These are phyloP conservation scores for Aspergillus cavernicola DNA, from an alignment of 495 filamentous ascomycete genomes.

Conservation along the genomic window DNA sequence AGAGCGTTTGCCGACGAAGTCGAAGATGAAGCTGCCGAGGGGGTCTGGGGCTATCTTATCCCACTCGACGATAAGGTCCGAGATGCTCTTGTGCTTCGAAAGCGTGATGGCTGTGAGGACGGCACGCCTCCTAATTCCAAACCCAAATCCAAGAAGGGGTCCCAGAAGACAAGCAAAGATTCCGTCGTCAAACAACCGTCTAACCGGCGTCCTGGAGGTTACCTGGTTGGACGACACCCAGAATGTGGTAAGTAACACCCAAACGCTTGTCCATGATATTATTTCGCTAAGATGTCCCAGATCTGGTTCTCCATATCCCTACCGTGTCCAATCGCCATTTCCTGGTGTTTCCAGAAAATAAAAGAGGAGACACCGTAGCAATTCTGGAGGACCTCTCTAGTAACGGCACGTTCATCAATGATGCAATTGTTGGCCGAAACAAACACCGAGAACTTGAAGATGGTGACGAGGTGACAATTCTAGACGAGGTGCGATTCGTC, in stretches of 20 bases:
- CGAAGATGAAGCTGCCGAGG: constrained; percentile 73
- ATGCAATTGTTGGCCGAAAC: constrained; percentile 86
- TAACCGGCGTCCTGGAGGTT: constrained; percentile 69
- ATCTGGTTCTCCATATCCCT: constrained; percentile 71
- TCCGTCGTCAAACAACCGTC: constrained; percentile 19
- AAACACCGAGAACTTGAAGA: constrained; percentile 83
- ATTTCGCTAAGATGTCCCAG: constrained; percentile 41
- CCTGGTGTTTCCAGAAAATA: constrained; percentile 83
- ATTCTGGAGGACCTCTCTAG: constrained; percentile 90
- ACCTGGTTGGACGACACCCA: constrained; percentile 85
- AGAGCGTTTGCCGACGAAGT: constrained; percentile 75
- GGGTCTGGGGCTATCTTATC: constrained; percentile 93
- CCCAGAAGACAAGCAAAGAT: constrained; percentile 9
- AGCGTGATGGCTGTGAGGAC: constrained; percentile 59
- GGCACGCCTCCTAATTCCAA: constrained; percentile 50
- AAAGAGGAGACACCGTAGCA: constrained; percentile 71
- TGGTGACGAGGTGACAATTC: constrained; percentile 82
- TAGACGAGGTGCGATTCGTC: constrained; percentile 77
- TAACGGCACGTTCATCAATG: constrained; percentile 96
- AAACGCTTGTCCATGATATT: not conserved
- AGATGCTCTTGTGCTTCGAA: constrained; percentile 69
- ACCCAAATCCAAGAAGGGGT: constrained; percentile 35
- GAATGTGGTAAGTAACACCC: constrained; percentile 76
- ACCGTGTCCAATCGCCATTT: constrained; percentile 97
- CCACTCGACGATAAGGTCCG: constrained; percentile 68